phyloP scores from a whole-genome alignment of 768 basidiomycete genomes.

The Leucocoprinus leucothites region DNA sequence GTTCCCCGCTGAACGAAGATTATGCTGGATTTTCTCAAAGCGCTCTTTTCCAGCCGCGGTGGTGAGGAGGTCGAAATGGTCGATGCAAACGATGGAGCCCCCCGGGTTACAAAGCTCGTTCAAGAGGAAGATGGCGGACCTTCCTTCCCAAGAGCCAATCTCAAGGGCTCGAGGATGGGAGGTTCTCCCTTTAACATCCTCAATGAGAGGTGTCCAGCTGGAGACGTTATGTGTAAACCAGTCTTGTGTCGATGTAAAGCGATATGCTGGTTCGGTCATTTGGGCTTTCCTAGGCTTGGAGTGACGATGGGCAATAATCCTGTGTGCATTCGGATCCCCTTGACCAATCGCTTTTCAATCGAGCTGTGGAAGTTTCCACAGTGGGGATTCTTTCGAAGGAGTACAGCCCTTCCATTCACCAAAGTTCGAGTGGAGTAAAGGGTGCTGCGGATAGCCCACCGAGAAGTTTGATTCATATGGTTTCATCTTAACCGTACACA shows the following conservation, averaged over 20 bases:
- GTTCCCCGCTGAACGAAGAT: constrained; percentile 40
- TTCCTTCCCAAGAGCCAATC: constrained; percentile 64
- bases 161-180: constrained; percentile 46
- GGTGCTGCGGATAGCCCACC: too few species aligned
- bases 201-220: constrained; percentile 40
- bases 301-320: too few species aligned
- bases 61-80: constrained; percentile 54
- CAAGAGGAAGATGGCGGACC: constrained; percentile 54
- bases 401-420: too few species aligned
- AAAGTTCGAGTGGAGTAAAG: too few species aligned
- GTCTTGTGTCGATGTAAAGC: constrained; percentile 53
- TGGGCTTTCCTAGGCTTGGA: neutral
- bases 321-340: too few species aligned
- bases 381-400: too few species aligned
- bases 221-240: constrained; percentile 50
- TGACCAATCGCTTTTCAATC: too few species aligned
- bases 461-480: too few species aligned
- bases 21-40: constrained; percentile 40
- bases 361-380: too few species aligned
- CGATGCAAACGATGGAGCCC: constrained; percentile 52
- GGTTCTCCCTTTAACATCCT: constrained; percentile 26
- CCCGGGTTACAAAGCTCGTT: constrained; percentile 39
- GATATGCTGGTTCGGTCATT: constrained; percentile 18
- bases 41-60: constrained; percentile 48
- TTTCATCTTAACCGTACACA: too few species aligned